These are phyloP conservation scores for Colletotrichum aenigma DNA, from an alignment of 2,329 filamentous ascomycete genomes.

Conservation along the genomic window DNA sequence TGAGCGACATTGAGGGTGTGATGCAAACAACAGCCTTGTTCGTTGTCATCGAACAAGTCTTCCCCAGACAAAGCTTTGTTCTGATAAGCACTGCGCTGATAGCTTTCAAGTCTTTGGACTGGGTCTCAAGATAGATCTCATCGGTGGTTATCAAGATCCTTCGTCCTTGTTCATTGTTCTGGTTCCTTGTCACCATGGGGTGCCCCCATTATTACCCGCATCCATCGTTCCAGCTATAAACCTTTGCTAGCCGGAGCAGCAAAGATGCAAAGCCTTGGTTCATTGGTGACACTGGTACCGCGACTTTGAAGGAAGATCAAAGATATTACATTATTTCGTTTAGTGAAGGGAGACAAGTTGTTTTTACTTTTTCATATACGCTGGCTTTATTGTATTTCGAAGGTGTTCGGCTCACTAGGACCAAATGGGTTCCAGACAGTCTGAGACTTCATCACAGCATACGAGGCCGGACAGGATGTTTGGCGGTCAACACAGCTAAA, in stretches of 20 bases:
- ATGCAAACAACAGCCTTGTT: accelerated
- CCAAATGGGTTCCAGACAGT: neutral
- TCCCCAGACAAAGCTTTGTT: neutral
- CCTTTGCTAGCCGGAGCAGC: neutral
- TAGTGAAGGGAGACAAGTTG: neutral
- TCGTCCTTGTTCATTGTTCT: neutral
- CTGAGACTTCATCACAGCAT: neutral
- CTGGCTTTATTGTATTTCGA: neutral
- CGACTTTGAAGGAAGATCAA: neutral
- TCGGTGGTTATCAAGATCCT: neutral
- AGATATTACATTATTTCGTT: neutral
- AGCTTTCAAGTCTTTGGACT: neutral
- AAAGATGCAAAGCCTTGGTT: neutral
- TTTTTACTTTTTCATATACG: neutral
- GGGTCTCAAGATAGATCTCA: neutral
- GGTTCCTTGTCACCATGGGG: neutral
- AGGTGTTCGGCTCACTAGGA: neutral
- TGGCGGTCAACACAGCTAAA: neutral
- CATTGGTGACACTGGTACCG: neutral
- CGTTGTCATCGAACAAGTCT: neutral
- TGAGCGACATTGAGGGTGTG: neutral
- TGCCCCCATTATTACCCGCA: neutral
- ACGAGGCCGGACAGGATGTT: neutral
- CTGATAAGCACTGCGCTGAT: neutral
- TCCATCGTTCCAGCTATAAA: neutral